phyloP scores from a whole-genome alignment of 371 early-diverging fungal species.

The Mortierella sp. region DNA sequence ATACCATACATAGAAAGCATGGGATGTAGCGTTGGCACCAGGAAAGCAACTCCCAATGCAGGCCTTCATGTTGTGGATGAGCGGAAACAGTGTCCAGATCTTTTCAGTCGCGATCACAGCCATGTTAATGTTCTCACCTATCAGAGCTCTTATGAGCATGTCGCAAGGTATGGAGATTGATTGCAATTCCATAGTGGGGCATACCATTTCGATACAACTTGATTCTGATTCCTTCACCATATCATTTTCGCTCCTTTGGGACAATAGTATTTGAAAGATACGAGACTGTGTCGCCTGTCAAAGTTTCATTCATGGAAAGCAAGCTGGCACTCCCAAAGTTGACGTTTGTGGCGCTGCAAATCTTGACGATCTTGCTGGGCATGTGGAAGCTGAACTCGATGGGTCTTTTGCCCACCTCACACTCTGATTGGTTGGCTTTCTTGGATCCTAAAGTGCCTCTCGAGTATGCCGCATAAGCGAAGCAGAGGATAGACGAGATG shows the following conservation, averaged over 20 bases:
- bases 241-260: not conserved
- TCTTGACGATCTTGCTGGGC: conserved; percentile 86
- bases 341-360: conserved; percentile 82
- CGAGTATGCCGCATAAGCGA: conserved; percentile 33
- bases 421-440: conserved; percentile 97
- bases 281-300: conserved; percentile 64
- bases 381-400: conserved; percentile 92
- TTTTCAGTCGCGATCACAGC: conserved; percentile 95
- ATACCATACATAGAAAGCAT: conserved; percentile 84
- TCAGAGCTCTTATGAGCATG: conserved; percentile 81
- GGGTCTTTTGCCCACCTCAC: conserved; percentile 95
- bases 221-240: too few species aligned
- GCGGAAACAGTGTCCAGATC: conserved; percentile 94
- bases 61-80: conserved; percentile 98
- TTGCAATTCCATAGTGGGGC: not conserved
- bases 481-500: not conserved
- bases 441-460: conserved; percentile 74
- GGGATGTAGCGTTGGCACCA: conserved; percentile 94
- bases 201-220: not conserved
- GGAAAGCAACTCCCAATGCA: conserved; percentile 97
- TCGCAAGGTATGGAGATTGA: conserved; percentile 67
- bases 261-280: conserved; percentile 75
- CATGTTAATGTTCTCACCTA: conserved; percentile 93
- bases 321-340: conserved; percentile 82
- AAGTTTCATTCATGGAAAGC: conserved; percentile 56